Evolutionary conservation across 169 alveolate species (phyloP).

Genomic region (Toxoplasma gondii): DNA sequence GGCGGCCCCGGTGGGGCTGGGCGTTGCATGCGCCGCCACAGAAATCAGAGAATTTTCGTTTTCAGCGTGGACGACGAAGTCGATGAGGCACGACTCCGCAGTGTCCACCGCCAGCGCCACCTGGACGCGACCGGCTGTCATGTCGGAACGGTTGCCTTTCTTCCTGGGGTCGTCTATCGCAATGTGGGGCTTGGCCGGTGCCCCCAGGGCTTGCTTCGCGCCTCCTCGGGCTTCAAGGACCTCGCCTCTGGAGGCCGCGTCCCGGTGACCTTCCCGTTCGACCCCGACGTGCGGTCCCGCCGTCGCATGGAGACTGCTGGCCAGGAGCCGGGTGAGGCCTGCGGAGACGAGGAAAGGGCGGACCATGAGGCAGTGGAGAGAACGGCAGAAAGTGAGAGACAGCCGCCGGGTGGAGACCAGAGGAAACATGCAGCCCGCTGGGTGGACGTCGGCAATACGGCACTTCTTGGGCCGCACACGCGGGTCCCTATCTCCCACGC

Average conservation of each 20-base stretch:
- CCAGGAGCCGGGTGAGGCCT: background rate
- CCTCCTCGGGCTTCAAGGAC: background rate
- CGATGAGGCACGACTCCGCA: background rate
- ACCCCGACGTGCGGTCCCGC: background rate
- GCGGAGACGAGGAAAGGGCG: background rate
- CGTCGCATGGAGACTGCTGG: background rate
- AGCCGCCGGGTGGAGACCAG: background rate
- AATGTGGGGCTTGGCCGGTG: background rate
- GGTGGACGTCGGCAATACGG: background rate
- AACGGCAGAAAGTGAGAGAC: background rate
- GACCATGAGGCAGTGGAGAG: background rate
- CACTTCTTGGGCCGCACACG: background rate
- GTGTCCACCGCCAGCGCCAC: background rate
- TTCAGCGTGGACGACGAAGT: constrained; percentile 33
- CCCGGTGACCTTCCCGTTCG: no score
- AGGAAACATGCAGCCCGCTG: background rate
- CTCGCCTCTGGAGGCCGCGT: background rate
- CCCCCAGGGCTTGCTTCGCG: background rate
- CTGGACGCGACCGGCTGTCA: background rate
- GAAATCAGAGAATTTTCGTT: background rate
- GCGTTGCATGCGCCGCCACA: background rate
- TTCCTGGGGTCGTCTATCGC: background rate
- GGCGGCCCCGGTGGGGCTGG: background rate
- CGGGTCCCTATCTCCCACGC: background rate
- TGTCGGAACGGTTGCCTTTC: background rate